Evolutionary conservation across 78 protist species (phyloP).

Genomic region (Dictyostelium citrinum): DNA sequence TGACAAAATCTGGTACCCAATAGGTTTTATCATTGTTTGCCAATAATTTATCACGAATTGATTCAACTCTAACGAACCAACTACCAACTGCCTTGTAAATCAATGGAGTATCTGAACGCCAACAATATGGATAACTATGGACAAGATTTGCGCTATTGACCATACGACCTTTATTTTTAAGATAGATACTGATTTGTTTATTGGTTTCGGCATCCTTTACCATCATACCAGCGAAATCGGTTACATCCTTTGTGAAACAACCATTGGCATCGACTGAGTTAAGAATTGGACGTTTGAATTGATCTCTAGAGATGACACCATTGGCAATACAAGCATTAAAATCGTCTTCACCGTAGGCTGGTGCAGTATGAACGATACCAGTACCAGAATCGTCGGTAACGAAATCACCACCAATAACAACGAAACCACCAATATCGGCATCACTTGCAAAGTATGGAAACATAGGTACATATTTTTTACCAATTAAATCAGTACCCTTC

Average conservation of each 20-base stretch:
- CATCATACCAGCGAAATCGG: constrained; percentile 92
- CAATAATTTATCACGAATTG: constrained; percentile 87
- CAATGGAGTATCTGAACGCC: constrained; percentile 98
- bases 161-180: constrained; percentile 89
- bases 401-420: constrained; percentile 90
- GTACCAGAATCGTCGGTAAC: constrained; percentile 96
- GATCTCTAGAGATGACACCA: constrained; percentile 86
- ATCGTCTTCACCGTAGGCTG: constrained; percentile 99
- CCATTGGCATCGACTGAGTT: constrained; percentile 98
- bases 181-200: constrained; percentile 80
- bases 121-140: constrained; percentile 99
- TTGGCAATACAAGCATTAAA: constrained; percentile 92
- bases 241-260: constrained; percentile 93
- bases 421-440: constrained; percentile 86
- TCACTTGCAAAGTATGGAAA: constrained; percentile 93
- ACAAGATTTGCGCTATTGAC: constrained; percentile 67
- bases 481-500: constrained; percentile 86
- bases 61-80: constrained; percentile 97
- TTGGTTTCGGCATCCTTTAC: constrained; percentile 93
- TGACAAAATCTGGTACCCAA: constrained; percentile 97
- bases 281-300: constrained; percentile 82
- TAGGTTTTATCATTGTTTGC: constrained; percentile 89
- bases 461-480: constrained; percentile 94
- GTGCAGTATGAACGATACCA: constrained; percentile 99
- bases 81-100: constrained; percentile 96